phyloP scores from a whole-genome alignment of 768 basidiomycete genomes.

The Xerocomus spinulosus region DNA sequence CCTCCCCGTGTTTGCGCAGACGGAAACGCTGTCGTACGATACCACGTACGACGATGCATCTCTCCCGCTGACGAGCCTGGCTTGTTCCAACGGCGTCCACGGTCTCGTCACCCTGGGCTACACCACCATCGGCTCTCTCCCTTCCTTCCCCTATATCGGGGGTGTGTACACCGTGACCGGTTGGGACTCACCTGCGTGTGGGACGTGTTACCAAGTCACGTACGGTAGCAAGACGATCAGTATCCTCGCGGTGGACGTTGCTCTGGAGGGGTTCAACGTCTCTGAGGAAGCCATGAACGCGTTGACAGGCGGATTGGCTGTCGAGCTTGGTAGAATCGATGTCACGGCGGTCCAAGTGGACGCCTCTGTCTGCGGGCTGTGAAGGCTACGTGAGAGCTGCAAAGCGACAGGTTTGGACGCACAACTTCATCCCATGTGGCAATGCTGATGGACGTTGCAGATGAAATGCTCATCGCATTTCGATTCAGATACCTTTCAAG shows the following conservation, averaged over 20 bases:
- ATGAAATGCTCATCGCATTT: not conserved
- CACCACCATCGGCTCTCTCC: slow-evolving; percentile 31
- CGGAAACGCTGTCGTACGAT: slow-evolving; percentile 28
- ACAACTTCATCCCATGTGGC: not conserved
- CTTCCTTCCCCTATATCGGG: slow-evolving; percentile 30
- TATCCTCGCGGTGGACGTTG: slow-evolving; percentile 28
- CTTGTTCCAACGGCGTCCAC: slow-evolving; percentile 33
- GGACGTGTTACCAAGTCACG: slow-evolving; percentile 32
- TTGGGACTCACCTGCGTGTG: slow-evolving; percentile 29
- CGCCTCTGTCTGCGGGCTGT: slow-evolving; percentile 44
- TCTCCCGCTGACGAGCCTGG: slow-evolving; percentile 15
- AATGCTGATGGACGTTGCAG: not conserved
- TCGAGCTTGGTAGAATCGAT: slow-evolving; percentile 43
- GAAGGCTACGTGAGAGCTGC: not conserved
- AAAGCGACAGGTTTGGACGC: not conserved
- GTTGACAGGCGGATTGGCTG: slow-evolving; percentile 46
- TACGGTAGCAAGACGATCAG: slow-evolving; percentile 18
- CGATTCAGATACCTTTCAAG: too few species aligned
- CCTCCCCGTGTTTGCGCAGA: slow-evolving; percentile 16
- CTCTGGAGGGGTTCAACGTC: slow-evolving; percentile 41
- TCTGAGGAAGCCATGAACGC: slow-evolving; percentile 51
- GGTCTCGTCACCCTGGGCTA: slow-evolving; percentile 31
- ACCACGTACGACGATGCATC: slow-evolving; percentile 26
- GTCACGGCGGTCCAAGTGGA: slow-evolving; percentile 42
- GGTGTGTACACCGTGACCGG: slow-evolving; percentile 30